These are phyloP conservation scores for Claviceps pusilla DNA, from an alignment of 2,329 filamentous ascomycete genomes.

Conservation along the genomic window DNA sequence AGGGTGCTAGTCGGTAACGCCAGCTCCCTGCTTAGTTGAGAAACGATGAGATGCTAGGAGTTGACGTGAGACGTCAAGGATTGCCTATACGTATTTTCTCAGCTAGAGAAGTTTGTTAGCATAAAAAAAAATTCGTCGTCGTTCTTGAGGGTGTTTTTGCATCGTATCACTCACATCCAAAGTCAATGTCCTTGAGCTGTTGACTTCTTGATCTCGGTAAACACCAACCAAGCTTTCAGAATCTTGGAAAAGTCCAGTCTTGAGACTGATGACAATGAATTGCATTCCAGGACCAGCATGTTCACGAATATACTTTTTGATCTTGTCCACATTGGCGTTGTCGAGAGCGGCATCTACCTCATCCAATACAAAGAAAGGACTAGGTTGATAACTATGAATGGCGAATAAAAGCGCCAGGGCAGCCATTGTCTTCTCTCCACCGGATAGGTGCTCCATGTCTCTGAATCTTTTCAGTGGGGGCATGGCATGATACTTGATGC, in stretches of 20 bases:
- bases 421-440: constrained; percentile 97
- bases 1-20: not conserved
- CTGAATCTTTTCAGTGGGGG: constrained; percentile 94
- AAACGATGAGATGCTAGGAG: not conserved
- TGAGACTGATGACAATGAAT: constrained; percentile 94
- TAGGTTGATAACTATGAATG: constrained; percentile 89
- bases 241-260: constrained; percentile 89
- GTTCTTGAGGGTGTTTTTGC: not conserved
- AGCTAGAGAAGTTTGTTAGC: constrained; percentile 12
- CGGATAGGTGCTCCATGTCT: constrained; percentile 96
- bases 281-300: constrained; percentile 96
- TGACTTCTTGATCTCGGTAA: constrained; percentile 85
- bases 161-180: constrained; percentile 62
- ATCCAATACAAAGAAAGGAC: constrained; percentile 93
- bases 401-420: constrained; percentile 92
- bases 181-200: constrained; percentile 80
- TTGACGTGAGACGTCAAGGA: not conserved
- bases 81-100: constrained; percentile 19
- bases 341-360: constrained; percentile 97
- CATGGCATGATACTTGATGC: constrained; percentile 98
- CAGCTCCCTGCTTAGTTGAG: not conserved
- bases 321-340: constrained; percentile 89
- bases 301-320: constrained; percentile 90
- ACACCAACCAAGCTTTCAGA: constrained; percentile 92
- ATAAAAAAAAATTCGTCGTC: not conserved